Percentiles rank a stretch among this genome's conserved stretches.
Evolutionary conservation across 2,329 filamentous ascomycete genomes (phyloP).

Genomic region (Colletotrichum lini): DNA sequence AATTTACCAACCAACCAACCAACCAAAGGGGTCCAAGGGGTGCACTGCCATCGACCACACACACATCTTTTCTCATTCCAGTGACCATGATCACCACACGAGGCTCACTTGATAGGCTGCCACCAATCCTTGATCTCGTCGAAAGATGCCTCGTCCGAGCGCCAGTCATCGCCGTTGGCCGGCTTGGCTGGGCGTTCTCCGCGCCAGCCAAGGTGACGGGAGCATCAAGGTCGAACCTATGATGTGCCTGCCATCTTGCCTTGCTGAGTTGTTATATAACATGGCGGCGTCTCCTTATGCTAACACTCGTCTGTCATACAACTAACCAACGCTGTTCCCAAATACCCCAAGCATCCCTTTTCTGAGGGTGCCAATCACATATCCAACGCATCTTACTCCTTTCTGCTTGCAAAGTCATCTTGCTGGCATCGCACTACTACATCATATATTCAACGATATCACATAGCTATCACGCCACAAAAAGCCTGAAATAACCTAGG

Average conservation of each 20-base stretch:
- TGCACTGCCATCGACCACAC: background rate
- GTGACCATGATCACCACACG: background rate
- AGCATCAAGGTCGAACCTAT: background rate
- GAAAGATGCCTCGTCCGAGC: background rate
- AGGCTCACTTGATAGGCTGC: constrained; percentile 6
- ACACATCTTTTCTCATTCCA: background rate
- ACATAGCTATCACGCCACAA: background rate
- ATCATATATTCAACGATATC: background rate
- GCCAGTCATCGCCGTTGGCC: background rate
- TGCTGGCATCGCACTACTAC: background rate
- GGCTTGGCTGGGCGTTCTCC: constrained; percentile 3
- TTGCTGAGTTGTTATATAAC: background rate
- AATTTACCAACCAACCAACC: too few species aligned
- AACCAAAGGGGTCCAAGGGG: background rate
- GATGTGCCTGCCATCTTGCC: background rate
- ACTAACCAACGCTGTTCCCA: background rate
- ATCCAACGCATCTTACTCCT: background rate
- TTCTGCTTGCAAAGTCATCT: background rate
- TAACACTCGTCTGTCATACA: background rate
- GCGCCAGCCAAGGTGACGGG: too few species aligned
- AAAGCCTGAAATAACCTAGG: too few species aligned
- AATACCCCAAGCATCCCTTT: background rate
- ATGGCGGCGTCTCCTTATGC: background rate
- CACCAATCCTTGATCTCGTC: background rate
- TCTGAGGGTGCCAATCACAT: background rate